A percentile compares a stretch with the other conserved stretches of the same genome.
Conservation (phyloP, 2,329 filamentous ascomycete genomes). For the Leptographium lundbergii region DNA sequence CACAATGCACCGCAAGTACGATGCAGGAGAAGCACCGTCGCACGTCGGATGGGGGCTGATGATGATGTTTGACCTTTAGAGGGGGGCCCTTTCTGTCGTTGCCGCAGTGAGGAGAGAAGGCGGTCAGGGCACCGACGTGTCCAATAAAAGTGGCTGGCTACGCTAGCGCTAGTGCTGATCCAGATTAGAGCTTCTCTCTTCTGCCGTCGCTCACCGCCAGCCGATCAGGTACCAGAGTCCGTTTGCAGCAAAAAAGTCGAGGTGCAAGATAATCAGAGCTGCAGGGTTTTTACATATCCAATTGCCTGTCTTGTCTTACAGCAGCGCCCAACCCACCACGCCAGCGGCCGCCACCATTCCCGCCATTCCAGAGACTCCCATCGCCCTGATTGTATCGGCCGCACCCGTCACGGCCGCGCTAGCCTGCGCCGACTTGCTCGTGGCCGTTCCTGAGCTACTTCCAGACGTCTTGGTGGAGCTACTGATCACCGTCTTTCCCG, state of each 20-base stretch:
- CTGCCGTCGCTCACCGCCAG: neutral
- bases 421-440: neutral
- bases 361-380: neutral
- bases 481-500: neutral
- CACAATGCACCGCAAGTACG: neutral
- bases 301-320: neutral
- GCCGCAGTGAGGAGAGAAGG: constrained; percentile 1
- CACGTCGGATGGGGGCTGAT: neutral
- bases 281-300: too few species aligned
- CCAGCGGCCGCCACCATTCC: neutral
- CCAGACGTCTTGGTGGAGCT: neutral
- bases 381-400: neutral
- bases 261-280: neutral
- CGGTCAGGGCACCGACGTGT: neutral
- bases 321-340: neutral
- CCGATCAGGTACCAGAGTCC: neutral
- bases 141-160: neutral
- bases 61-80: neutral
- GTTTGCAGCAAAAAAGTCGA: neutral
- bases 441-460: neutral
- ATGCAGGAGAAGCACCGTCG: neutral
- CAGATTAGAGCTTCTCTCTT: neutral
- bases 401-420: neutral
- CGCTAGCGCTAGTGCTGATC: neutral
- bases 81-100: neutral